Conservation (phyloP, 2,329 filamentous ascomycete genomes). For the Hypoxylon sp. region DNA sequence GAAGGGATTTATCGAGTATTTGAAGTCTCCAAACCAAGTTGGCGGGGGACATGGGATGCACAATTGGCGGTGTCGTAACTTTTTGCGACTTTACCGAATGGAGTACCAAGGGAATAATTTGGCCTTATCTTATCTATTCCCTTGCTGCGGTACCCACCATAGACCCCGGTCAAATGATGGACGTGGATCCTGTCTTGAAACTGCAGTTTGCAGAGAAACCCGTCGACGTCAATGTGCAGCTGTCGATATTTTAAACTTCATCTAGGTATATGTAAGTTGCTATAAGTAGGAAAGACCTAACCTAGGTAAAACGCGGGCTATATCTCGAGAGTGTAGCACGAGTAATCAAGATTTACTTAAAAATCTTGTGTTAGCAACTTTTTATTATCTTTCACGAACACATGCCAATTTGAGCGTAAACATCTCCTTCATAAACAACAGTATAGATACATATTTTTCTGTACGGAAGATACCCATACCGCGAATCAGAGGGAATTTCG, state of each 20-base stretch:
- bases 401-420: conserved; percentile 26
- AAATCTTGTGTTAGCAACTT: background rate
- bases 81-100: conserved; percentile 25
- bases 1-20: conserved; percentile 36
- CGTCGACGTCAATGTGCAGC: conserved; percentile 42
- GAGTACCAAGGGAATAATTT: conserved; percentile 12
- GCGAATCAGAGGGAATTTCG: conserved; percentile 10
- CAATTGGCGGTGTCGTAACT: conserved; percentile 24
- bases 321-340: conserved; percentile 21
- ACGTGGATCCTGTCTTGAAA: conserved; percentile 7
- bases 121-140: conserved; percentile 39
- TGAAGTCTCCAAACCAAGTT: conserved; percentile 1
- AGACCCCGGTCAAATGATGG: conserved; percentile 7
- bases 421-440: conserved; percentile 12
- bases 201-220: conserved; percentile 25
- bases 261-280: conserved; percentile 7
- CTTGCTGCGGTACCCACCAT: conserved; percentile 4
- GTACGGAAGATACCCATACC: conserved; percentile 10
- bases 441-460: conserved; percentile 3
- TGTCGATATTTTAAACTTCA: conserved; percentile 16
- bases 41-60: conserved; percentile 4
- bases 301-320: conserved; percentile 8
- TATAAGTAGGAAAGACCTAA: conserved; percentile 21
- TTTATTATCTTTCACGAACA: conserved; percentile 9
- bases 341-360: background rate